phyloP scores from a whole-genome alignment of 2,329 filamentous ascomycete genomes.

The Madurella mycetomatis region DNA sequence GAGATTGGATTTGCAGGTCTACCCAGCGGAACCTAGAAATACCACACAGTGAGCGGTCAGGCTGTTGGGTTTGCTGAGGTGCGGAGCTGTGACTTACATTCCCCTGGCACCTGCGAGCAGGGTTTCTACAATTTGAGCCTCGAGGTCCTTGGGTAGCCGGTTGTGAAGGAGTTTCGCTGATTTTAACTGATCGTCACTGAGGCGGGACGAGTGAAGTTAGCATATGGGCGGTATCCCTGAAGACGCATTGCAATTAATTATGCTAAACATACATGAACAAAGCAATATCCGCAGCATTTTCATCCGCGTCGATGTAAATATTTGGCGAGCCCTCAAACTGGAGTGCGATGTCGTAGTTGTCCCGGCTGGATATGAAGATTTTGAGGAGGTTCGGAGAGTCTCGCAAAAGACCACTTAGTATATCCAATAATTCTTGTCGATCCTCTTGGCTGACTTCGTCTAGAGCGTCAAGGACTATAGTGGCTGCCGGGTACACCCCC shows the following conservation, averaged over 20 bases:
- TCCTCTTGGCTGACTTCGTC: background rate
- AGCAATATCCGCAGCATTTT: background rate
- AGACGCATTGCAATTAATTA: too few species aligned
- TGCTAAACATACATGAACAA: background rate
- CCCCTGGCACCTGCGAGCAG: background rate
- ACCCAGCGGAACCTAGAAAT: background rate
- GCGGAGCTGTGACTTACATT: background rate
- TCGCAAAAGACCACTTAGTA: background rate
- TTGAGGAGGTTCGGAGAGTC: background rate
- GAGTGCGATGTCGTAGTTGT: background rate
- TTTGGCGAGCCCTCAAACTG: background rate
- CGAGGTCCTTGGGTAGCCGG: background rate
- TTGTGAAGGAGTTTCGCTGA: background rate
- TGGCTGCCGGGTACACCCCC: background rate
- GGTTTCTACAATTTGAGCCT: background rate
- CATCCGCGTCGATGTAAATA: background rate
- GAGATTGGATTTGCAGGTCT: background rate
- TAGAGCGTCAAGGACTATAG: background rate
- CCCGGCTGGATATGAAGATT: background rate
- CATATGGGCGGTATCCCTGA: too few species aligned
- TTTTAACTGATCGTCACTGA: background rate
- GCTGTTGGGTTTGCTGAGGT: too few species aligned
- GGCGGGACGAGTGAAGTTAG: too few species aligned
- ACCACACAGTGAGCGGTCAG: too few species aligned
- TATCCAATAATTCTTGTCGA: background rate